A percentile compares a stretch with the other conserved stretches of the same genome.
phyloP scores from a whole-genome alignment of 2,329 filamentous ascomycete genomes.

The Penicillium paneum region DNA sequence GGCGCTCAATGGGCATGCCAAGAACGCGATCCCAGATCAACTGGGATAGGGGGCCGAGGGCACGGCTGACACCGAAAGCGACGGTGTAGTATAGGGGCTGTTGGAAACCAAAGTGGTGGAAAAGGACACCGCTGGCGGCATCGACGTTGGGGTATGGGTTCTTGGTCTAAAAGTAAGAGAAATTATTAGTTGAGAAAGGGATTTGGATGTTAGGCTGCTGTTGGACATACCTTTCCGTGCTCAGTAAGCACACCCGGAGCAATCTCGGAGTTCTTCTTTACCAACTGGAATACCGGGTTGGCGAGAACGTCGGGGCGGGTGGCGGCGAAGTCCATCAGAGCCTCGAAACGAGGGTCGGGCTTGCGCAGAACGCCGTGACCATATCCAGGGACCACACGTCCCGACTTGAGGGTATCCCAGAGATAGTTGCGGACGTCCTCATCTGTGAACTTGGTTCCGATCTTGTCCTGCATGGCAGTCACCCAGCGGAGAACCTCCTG shows the following conservation, averaged over 20 bases:
- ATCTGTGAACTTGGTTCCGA: conserved; percentile 74
- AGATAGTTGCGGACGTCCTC: conserved; percentile 84
- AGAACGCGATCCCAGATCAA: conserved; percentile 94
- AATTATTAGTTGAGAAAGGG: background rate
- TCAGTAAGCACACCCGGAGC: conserved; percentile 86
- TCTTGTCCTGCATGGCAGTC: conserved; percentile 86
- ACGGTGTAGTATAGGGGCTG: conserved; percentile 92
- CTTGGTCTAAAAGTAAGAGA: conserved; percentile 63
- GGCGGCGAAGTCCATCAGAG: conserved; percentile 91
- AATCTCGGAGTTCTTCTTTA: conserved; percentile 88
- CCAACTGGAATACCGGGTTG: conserved; percentile 89
- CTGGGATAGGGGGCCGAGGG: conserved; percentile 84
- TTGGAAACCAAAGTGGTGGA: conserved; percentile 97
- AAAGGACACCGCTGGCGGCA: conserved; percentile 85
- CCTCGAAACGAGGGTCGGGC: conserved; percentile 93
- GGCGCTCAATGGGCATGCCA: conserved; percentile 91
- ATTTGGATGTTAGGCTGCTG: background rate
- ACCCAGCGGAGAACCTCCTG: conserved; percentile 98
- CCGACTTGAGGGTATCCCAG: conserved; percentile 88
- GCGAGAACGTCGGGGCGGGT: conserved; percentile 78
- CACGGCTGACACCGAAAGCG: conserved; percentile 64
- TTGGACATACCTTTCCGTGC: conserved; percentile 70
- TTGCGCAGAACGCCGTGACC: conserved; percentile 95
- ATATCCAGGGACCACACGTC: conserved; percentile 91
- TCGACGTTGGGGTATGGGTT: conserved; percentile 98